A percentile compares a stretch with the other conserved stretches of the same genome.
Conservation (phyloP, 495 filamentous ascomycete genomes). For the Tuber aestivum region DNA sequence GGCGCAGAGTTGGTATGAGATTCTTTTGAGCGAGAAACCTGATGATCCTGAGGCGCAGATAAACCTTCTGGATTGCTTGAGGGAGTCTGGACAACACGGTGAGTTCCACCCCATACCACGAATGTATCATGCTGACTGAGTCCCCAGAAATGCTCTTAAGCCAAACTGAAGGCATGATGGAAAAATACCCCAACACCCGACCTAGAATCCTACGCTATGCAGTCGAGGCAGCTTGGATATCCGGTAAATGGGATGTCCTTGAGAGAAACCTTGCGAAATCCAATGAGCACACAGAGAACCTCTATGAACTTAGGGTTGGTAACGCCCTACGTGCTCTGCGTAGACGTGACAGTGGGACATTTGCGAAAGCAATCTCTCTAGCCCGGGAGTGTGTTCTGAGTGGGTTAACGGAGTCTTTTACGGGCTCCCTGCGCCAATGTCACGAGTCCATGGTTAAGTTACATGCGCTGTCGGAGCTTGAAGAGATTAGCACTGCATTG, state of each 20-base stretch:
- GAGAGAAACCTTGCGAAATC: slow-evolving; percentile 60
- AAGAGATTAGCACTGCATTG: slow-evolving; percentile 59
- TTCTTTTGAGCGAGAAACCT: slow-evolving; percentile 71
- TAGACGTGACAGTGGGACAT: slow-evolving; percentile 50
- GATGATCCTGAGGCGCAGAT: slow-evolving; percentile 69
- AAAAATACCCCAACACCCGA: slow-evolving; percentile 50
- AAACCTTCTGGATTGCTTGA: slow-evolving; percentile 80
- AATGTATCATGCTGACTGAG: slow-evolving; percentile 26
- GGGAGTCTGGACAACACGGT: slow-evolving; percentile 88
- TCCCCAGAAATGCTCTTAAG: slow-evolving; percentile 70
- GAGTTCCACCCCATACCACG: slow-evolving; percentile 31
- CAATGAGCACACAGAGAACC: slow-evolving; percentile 52
- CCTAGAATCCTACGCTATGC: slow-evolving; percentile 68
- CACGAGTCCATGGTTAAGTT: slow-evolving; percentile 76
- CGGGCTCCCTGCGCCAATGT: slow-evolving; percentile 69
- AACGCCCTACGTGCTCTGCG: slow-evolving; percentile 62
- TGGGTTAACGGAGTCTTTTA: slow-evolving; percentile 65
- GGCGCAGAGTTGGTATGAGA: slow-evolving; percentile 95
- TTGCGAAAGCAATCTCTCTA: slow-evolving; percentile 55
- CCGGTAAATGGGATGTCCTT: slow-evolving; percentile 69
- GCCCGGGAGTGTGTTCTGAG: slow-evolving; percentile 65
- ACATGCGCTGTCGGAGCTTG: slow-evolving; percentile 81
- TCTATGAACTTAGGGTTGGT: slow-evolving; percentile 79
- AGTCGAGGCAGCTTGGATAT: slow-evolving; percentile 86
- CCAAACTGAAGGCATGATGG: slow-evolving; percentile 67